Base-by-base conservation (phyloP, 352 stramenopile species). In the Globisporangium apiculatum region DNA sequence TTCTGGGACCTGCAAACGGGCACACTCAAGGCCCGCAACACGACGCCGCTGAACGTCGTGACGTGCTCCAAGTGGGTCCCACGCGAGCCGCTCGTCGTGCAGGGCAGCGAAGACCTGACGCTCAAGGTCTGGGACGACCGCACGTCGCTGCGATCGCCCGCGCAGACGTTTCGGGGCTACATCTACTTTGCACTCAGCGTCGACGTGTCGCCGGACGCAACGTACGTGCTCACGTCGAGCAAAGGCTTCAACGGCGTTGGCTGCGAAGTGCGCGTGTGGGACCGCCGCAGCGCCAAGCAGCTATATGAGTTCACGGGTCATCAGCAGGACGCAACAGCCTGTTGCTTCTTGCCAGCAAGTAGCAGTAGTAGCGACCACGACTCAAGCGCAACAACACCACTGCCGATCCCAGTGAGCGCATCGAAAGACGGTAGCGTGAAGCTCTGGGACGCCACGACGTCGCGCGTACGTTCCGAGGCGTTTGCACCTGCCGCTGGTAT, bases 201-300 rank as follows among this genome's bases (percentile, higher is more conserved):
- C 56, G 76, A 83, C 17, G 57, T 83, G 17, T 75, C 76, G 0
- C 4, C 53, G 10, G 76, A 89, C 35, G 74, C 62, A 4, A 69
- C 70, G 4, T 89, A 91, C 57, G 18, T 95, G 9, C 50, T 93
- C 37, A 94, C 86, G 3, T 91, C 83, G 3, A 95, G 86, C 58
- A 95, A 94, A 62, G 86, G 86, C 0, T 93, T 93, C 57, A 95
- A 87, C 49, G 79, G 83, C 9, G 76, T 95, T 31, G 86, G 86
- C 2, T 80, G 73, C 31, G 86, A 94, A 52, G 70, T 79, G 15
- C 73, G 83, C 56, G 71, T 95, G 3, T 95, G 86, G 86, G 86
- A 95, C 56, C 72, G 83, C 52, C 82, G 86, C 7, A 87, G 58
- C 35, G 70, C 67, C 15, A 85, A 76, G 51, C 74, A 89, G 55